Conservation (phyloP, 805 yeast species). For the Grigorovia yakushimaensis region DNA sequence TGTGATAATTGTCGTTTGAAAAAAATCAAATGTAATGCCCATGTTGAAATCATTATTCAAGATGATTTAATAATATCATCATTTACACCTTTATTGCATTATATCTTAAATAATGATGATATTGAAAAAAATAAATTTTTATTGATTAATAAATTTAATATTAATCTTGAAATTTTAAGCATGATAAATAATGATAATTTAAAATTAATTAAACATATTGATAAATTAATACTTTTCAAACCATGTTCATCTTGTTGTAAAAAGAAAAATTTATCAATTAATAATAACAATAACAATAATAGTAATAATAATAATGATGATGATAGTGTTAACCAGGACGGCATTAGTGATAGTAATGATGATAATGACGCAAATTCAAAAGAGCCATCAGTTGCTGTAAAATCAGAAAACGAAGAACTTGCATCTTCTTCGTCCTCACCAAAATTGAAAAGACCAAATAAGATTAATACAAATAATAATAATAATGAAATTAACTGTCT, state of each 20-base stretch:
- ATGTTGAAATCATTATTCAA: slow-evolving; percentile 35
- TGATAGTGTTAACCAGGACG: too few relatives aligned
- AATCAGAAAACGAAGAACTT: not conserved
- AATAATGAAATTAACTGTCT: slow-evolving; percentile 28
- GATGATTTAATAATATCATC: slow-evolving; percentile 14
- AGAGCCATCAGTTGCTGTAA: too few relatives aligned
- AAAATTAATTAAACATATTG: slow-evolving; percentile 21
- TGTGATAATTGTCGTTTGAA: slow-evolving; percentile 66
- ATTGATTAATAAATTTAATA: too few relatives aligned
- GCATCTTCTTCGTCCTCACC: not conserved
- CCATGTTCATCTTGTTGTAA: slow-evolving; percentile 46
- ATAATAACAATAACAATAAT: not conserved
- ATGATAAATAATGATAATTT: not conserved
- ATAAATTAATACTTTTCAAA: slow-evolving; percentile 37
- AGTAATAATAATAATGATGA: not conserved
- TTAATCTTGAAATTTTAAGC: not conserved
- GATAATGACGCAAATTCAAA: not conserved
- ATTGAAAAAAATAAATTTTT: slow-evolving; percentile 2
- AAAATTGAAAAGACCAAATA: not conserved
- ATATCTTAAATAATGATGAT: slow-evolving; percentile 12
- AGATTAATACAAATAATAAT: too few relatives aligned
- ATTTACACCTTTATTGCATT: slow-evolving; percentile 16
- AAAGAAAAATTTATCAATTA: slow-evolving; percentile 4
- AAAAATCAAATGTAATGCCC: slow-evolving; percentile 69
- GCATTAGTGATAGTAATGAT: too few relatives aligned